Base-by-base conservation (phyloP, 2,329 filamentous ascomycete genomes). In the Colletotrichum sp. region DNA sequence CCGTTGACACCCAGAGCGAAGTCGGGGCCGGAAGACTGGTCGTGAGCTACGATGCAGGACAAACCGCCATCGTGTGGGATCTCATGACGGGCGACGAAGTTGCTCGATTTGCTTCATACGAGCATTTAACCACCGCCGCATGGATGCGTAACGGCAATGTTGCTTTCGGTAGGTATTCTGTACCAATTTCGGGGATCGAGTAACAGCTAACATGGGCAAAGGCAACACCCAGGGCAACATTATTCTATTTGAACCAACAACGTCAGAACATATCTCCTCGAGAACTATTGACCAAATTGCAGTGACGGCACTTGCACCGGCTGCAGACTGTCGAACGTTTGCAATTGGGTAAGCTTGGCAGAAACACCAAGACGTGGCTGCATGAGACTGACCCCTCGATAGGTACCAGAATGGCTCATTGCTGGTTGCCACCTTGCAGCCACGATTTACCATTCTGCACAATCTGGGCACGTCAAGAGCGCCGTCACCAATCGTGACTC, bases 131-230 rank as follows among this genome's bases (percentile, higher is more conserved):
- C 27, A 93, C 95, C 34, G 96, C 96, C 47, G 89, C 94, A 15
- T 99, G 97, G 95, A 98, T 99, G 96, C 91, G 93, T 58, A 98
- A 98, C 84, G 97, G 97, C 69, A 98, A 98, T 84, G 93, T 99
- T 77, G 96, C 95, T 47, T 98, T 98, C 87, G 97, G 96, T 98
- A 88, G 83, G 92, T 80, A 69, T 61, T 33, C 16, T 33, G 51
- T 36, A 73, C 54, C 9, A 43, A 43, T 63, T n/a, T 9, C 36
- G 70, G 74, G 27, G 57, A 66, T 51, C 66, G 78, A 73, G 47
- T 70, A 29, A 61, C 75, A 78, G 66, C 77, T 79, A 77, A 78
- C 78, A 79, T 62, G 54, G 7, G 70, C 8, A 54, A 61, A 98
- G 96, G 97, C 71, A 98, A 98, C 81, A 90, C 92, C 9, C 95